Base-by-base conservation (phyloP, 768 basidiomycete genomes). In the Amanita rubescens region DNA sequence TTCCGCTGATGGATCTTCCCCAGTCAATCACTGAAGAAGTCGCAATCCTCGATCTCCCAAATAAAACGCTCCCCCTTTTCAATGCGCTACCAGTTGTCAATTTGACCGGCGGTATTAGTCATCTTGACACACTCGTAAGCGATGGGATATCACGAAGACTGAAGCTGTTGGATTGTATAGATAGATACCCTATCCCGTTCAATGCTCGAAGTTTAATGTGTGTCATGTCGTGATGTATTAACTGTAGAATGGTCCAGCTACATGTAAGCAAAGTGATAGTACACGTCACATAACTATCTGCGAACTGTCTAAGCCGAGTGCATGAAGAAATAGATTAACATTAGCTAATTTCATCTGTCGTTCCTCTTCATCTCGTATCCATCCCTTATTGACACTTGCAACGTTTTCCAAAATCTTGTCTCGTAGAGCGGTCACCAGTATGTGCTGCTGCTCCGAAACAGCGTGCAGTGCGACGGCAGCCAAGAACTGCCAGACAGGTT, bases 401-500 rank as follows among this genome's bases (percentile, higher is more conserved):
- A 97, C 90, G 60, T 89, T 93, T 63, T 94, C 92, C 43, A 98
- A 76, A 37, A 98, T 87, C 72, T 96, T 94, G 65, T 97, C 95
- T 54, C 94, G 84, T 42, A 97, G 73, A 25, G 84, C 75, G 17
- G 83, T 80, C 32, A 99, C 94, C 44, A 99, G 77, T 42, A 82
- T 72, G 58, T 90, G 88, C 65, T 98, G 95, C 67, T 99, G 92
- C 59, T 92, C 87, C 39, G 82, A 75, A 45, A 81, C 80, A 11
- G 92, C 89, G 59, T 88, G 86, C 37, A 94, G 76, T 2, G 94
- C 94, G 47, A 98, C 71, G 1, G 91, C 84, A 6, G 93, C 90
- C 33, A 96, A 78, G 76, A 94, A 90, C 65, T 90, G 87, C 93
- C 94, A 96, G n/a, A 92, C 89, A 12, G 88, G 90, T 66, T 90